Base-by-base conservation (phyloP, 2,329 filamentous ascomycete species). In the Aureobasidium uvarum region DNA sequence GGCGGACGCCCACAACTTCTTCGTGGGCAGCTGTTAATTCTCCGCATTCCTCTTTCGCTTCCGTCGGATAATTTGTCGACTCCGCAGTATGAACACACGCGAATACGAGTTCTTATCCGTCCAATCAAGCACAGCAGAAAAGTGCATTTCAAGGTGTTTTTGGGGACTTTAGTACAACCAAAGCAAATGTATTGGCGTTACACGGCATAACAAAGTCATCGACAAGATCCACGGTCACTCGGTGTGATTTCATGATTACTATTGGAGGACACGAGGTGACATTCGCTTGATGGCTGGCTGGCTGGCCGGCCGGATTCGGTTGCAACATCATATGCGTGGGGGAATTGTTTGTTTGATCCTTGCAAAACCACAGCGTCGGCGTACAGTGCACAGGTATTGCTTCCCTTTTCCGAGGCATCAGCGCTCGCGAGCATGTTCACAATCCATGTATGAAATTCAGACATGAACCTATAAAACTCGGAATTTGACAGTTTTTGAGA, bases 1-100 rank as follows among this genome's bases (percentile, higher is more conserved):
- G 50, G 66, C 50, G 13, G 66, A 59, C 6, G 45, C 64, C 16
- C 45, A 56, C 64, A 55, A 68, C 33, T 68, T 68, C 31, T 68
- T 68, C 39, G 66, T 68, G 18, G 67, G 67, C 11, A 68, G 66
- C 50, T 67, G 67, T 51, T 67, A 45, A 62, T 18, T 31, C 25
- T 45, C 54, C 39, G 39, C 39, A 33, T 31, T 16, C 39, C 23
- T 45, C 23, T 18, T 59, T 36, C 41, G 55, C 23, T 36, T 46
- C 11, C 11, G 16, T 20, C 56, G 43, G 56, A 23, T 36, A n/a
- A 38, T 60, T 46, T 36, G 8, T 43, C 38, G 43, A 48, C 41
- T 60, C 41, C 56, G 43, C 31, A 41, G 36, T 28, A 36, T 23
- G n/a, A 18, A 1, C 28, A 48, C 28, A 23, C 16, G 31, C 58